Base-by-base conservation (phyloP, 768 basidiomycete species). In the Punctularia strigosozonata region DNA sequence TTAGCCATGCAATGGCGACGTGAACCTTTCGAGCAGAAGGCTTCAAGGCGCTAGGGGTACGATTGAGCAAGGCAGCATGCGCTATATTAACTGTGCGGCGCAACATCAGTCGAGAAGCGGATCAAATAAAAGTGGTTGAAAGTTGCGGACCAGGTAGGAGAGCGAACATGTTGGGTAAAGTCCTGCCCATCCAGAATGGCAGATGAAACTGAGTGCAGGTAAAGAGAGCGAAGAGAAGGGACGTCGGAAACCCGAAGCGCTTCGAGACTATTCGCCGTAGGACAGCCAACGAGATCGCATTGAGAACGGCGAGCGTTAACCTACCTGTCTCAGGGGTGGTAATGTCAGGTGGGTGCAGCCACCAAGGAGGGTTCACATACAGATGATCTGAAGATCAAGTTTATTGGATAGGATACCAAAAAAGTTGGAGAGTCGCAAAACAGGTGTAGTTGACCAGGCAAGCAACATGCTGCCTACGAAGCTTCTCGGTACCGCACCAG, bases 161-260 rank as follows among this genome's bases (percentile, higher is more conserved):
- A 3, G 90, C 90, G 44, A 91, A 78, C 79, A 90, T 94, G 55
- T 98, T 99, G 1, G 95, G 94, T 5, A 98, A 58, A 0, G 94
- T 95, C 39, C 95, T 63, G 2, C 90, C 79, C 68, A 90, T 86
- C 80, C 89, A 98, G 56, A 88, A 99, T 5, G 80, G 79, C 4
- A 92, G 53, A 53, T 98, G 95, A 52, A 95, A 98, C 52, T 94
- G 90, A 0, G 80, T 75, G 46, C 75, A 68, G 3, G 77, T 76
- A n/a, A 95, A 53, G 0, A 91, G 44, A 1, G 71, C 57, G 54
- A 80, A 94, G 49, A 74, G 66, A 13, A 68, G 50, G 12, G 75
- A 64, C 0, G 78, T 68, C 3, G 56, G 52, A 2, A 62, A 56
- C 13, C 85, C 88, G 46, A 80, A 94, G 15, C 81, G 73, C 8